Conservation (phyloP, 1,139 yeast genomes). For the Debaryomyces nepalensis region DNA sequence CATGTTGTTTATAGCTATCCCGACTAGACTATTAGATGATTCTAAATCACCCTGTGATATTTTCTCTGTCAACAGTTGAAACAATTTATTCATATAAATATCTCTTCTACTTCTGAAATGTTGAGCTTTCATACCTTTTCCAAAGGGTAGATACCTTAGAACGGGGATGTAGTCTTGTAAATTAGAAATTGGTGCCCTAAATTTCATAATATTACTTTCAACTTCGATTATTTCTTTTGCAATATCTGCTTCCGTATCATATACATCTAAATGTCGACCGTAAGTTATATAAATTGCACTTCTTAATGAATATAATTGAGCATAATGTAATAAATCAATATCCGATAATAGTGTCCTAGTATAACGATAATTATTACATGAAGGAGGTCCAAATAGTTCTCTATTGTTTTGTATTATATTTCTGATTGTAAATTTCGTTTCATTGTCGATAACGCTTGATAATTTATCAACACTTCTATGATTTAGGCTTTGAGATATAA, state of each 20-base stretch:
- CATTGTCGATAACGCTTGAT: conserved; percentile 47
- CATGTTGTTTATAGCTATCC: conserved; percentile 36
- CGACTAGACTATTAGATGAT: conserved; percentile 46
- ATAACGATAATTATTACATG: conserved; percentile 23
- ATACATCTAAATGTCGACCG: conserved; percentile 58
- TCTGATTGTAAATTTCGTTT: conserved; percentile 37
- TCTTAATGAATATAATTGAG: conserved; percentile 60
- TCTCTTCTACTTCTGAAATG: conserved; percentile 54
- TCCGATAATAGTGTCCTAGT: conserved; percentile 29
- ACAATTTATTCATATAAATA: conserved; percentile 53
- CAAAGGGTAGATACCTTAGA: conserved; percentile 39
- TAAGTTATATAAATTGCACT: conserved; percentile 63
- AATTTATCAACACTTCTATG: conserved; percentile 36
- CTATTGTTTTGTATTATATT: conserved; percentile 28
- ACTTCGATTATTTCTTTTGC: conserved; percentile 60
- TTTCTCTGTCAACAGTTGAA: conserved; percentile 26
- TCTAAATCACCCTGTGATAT: conserved; percentile 14
- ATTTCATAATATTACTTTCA: conserved; percentile 66
- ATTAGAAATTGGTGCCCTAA: conserved; percentile 67
- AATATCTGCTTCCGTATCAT: conserved; percentile 40
- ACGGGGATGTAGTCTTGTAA: conserved; percentile 65
- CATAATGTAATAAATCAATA: conserved; percentile 43
- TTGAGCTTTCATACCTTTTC: conserved; percentile 35
- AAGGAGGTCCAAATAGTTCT: conserved; percentile 29
- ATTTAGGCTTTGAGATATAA: conserved; percentile 56